Base-by-base conservation (phyloP, 345 rosid species). In the Cardamine chenopodiifolia region DNA sequence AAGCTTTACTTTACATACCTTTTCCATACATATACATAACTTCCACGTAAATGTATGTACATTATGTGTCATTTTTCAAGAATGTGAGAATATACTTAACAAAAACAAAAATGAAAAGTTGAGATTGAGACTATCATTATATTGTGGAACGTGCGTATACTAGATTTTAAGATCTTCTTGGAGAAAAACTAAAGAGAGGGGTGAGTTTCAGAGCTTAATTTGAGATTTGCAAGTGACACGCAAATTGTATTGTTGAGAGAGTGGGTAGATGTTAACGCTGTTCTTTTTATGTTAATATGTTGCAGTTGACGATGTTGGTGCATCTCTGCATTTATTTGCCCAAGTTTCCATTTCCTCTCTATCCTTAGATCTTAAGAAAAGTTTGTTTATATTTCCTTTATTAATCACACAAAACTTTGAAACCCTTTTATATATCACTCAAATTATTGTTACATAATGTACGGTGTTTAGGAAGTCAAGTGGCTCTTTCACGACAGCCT, bases 321-420 rank as follows among this genome's bases (percentile, higher is more conserved):
- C 81, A 75, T 76, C 77, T 86, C 84, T 83, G 32, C 49, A 63
- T 64, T 63, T 42, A 73, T 73, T 56, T 64, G 78, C 78, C 64
- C 69, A 50, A 72, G 23, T 22, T 53, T 72, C 10, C 45, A 32
- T 52, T 37, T 50, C 19, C 14, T 26, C 14, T 69, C 13, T 15
- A 57, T 47, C 74, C 66, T 70, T 53, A 13, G 6, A 39, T 56
- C 35, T 26, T 65, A 44, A 45, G 20, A 14, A 64, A 26, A n/a
- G 11, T 40, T 31, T 55, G 40, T 44, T 56, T 54, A 4, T 44
- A 17, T 50, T 45, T 40, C 9, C 32, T 52, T 55, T 1, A 34
- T 22, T 71, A 70, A 59, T 52, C 76, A 50, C 70, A 28, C 34
- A 23, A 63, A 72, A 13, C 7, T 39, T 15, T 42, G 17, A 23